Base-by-base conservation (phyloP, 2,329 filamentous ascomycete genomes). In the Atkinsonella hypoxylon region DNA sequence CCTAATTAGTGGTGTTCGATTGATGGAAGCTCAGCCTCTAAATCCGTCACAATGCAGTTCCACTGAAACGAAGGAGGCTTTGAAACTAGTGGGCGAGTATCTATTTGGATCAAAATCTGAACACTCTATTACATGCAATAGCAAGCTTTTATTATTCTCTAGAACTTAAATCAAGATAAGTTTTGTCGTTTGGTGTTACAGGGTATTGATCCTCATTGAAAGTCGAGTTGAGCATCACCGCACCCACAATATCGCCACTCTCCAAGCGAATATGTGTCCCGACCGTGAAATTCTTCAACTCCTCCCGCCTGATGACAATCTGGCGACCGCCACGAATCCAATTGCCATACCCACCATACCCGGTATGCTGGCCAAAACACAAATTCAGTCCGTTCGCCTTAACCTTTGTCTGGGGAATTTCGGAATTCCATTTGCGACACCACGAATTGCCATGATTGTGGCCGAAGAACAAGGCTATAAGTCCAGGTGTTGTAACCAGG, bases 281-380 rank as follows among this genome's bases (percentile, higher is more conserved):
- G 0, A 79, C 62, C 36, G 70, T 69, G 15, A 66, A 55, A 4
- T 64, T 56, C 4, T 58, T 58, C 15, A 78, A 58, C 32, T 62
- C 62, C 2, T 66, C 60, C 42, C 75, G 66, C 1, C 70, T 64
- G 1, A 83, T 57, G 1, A 70, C 55, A 13, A 84, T 66, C 56
- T 82, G 76, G 1, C 81, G 69, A 3, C 74, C 72, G 1, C 83
- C 83, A 0, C 83, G 74, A 10, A 75, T 74, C 77, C 78, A 85
- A 41, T 71, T 69, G 0, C 82, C 79, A 56, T 87, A 87, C 0
- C 84, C 83, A 0, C 83, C 83, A 50, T 87, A 87, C 0, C 84
- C 83, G 0, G 79, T 75, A 55, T 83, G 82, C 55, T 84, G 78
- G 6, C 81, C 80, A 57, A 82, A 85, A 55, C 74, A 77, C 9